Conservation (phyloP, 768 basidiomycete genomes). For the Mrakia gelida region DNA sequence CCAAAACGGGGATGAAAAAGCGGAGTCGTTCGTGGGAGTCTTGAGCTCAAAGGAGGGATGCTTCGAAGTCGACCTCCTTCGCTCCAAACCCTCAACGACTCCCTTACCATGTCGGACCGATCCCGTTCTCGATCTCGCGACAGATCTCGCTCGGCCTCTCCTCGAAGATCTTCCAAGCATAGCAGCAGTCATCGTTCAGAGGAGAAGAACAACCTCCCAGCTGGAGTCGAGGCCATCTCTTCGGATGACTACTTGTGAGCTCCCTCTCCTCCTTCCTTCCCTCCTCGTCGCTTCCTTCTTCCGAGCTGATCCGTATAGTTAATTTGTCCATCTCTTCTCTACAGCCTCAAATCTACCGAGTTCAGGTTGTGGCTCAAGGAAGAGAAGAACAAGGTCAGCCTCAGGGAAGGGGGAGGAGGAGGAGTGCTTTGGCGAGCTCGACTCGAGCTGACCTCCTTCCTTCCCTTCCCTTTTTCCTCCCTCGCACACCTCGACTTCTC, state of each 20-base stretch:
- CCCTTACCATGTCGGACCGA: conserved; percentile 11
- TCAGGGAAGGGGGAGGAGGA: not conserved
- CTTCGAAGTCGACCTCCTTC: no score
- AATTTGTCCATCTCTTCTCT: not conserved
- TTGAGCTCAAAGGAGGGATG: no score
- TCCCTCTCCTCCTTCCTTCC: not conserved
- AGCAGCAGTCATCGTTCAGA: not conserved
- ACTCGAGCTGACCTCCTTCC: not conserved
- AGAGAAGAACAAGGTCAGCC: conserved; percentile 28
- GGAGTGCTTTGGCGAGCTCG: not conserved
- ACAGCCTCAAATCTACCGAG: conserved; percentile 30
- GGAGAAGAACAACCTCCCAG: conserved; percentile 8
- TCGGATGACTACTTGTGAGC: conserved; percentile 32
- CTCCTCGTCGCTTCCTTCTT: not conserved
- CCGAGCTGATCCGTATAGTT: not conserved
- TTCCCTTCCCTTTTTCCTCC: not conserved
- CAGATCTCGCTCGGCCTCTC: conserved; percentile 1
- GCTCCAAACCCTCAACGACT: not conserved
- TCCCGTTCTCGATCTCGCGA: conserved; percentile 13
- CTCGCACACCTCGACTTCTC: not conserved
- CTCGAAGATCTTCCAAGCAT: conserved; percentile 4
- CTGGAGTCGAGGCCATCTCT: conserved; percentile 25
- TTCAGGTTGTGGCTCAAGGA: conserved; percentile 32
- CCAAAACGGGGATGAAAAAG: no score
- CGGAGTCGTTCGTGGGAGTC: no score